Evolutionary conservation across 306 rosid genomes (phyloP).

Genomic region (Ammopiptanthus mongolicus): DNA sequence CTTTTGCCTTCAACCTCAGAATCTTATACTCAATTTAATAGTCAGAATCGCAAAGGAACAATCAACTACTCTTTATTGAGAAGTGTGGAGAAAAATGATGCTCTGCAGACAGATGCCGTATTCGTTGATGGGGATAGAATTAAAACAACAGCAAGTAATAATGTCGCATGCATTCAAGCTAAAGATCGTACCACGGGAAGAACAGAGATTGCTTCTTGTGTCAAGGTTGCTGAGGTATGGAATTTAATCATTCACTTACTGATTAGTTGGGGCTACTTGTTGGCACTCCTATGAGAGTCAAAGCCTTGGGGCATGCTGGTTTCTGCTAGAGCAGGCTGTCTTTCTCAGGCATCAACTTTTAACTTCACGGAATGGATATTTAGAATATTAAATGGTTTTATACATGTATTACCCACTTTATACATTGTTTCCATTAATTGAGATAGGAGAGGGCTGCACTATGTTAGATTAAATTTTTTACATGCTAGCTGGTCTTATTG

Average conservation of each 20-base stretch:
- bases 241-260: slow-evolving; percentile 8
- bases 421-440: background rate
- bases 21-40: slow-evolving; percentile 44
- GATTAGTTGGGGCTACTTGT: slow-evolving; percentile 7
- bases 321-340: background rate
- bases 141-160: slow-evolving; percentile 63
- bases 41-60: slow-evolving; percentile 56
- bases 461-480: background rate
- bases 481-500: slow-evolving; percentile 1
- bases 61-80: slow-evolving; percentile 63
- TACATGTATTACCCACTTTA: background rate
- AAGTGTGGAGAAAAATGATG: slow-evolving; percentile 47
- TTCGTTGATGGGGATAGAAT: slow-evolving; percentile 72
- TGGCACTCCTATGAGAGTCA: background rate
- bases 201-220: slow-evolving; percentile 84
- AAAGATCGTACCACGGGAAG: slow-evolving; percentile 75
- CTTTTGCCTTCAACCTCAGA: slow-evolving; percentile 66
- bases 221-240: slow-evolving; percentile 79
- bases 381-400: slow-evolving; percentile 4
- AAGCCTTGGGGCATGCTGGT: background rate
- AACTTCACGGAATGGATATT: background rate
- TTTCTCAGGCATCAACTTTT: background rate
- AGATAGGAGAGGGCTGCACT: background rate
- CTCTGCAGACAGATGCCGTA: slow-evolving; percentile 56
- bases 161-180: slow-evolving; percentile 86